Evolutionary conservation across 2,329 filamentous ascomycete genomes (phyloP), one percentile per base, ranked within the genome.

Genomic region (Pseudogymnoascus sp.): DNA sequence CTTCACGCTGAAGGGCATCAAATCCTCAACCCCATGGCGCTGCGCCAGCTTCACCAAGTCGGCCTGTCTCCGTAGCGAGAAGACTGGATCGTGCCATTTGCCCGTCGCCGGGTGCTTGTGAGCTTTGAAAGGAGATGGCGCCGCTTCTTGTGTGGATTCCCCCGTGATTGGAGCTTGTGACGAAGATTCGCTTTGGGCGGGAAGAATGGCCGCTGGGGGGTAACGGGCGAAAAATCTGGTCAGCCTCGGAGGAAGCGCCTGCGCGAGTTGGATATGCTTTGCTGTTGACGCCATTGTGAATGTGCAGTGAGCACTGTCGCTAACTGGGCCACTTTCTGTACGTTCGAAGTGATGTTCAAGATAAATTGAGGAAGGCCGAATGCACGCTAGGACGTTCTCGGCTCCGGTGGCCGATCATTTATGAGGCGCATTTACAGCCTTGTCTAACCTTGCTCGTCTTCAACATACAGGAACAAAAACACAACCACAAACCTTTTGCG

Each of bases 221-320:
- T 93, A 97, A 68, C 90, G 89, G 64, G 89, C 88, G 77, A 99
- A 89, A 83, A 99, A 97, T 71, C 86, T 86, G 73, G 89, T 84
- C 54, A 99, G 84, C 42, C 88, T 88, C 62, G 84, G 80, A 7
- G 92, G 95, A 42, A 97, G 85, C 68, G 83, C 80, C 76, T 87
- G 85, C 66, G 89, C 89, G 64, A 91, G 81, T 64, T 76, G 72
- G 64, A 83, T 73, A 63, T 72, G 71, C 62, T 71, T 68, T 36
- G 61, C 60, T 51, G 67, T 60, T 37, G 47, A 66, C 42, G 69
- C 64, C 65, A 68, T 69, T 51, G 47, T 67, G 64, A 62, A 60
- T 51, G 47, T 62, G 45, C 45, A 21, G 60, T 11, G 23, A 63
- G 54, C 51, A 42, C 31, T 61, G 59, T 39, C 34, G 61, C 23